Conservation (phyloP, 208 protist species). For the Acanthamoeba sp. region DNA sequence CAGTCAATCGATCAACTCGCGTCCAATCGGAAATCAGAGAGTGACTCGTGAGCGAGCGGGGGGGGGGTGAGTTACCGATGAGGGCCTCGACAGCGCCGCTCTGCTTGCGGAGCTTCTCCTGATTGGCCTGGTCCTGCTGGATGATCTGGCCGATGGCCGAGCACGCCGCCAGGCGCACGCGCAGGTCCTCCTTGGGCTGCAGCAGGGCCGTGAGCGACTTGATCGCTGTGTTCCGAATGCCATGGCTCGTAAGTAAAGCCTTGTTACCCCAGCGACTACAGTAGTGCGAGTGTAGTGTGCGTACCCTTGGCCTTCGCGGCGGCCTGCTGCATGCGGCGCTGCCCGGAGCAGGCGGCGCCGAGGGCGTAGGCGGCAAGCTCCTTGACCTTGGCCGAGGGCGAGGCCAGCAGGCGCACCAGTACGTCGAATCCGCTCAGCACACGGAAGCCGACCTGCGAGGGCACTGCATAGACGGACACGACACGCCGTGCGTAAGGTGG, state of each 20-base stretch:
- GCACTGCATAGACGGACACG: too few relatives aligned
- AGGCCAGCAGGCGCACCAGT: background rate
- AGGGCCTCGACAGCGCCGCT: background rate
- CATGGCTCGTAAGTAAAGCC: background rate
- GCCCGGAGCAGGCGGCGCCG: slow-evolving; percentile 22
- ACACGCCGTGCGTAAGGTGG: background rate
- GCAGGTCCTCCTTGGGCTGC: slow-evolving; percentile 22
- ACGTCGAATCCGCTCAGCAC: slow-evolving; percentile 42
- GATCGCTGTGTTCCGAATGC: background rate
- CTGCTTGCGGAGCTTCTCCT: slow-evolving; percentile 53
- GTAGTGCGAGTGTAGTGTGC: too few relatives aligned
- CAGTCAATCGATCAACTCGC: too few relatives aligned
- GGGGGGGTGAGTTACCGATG: background rate
- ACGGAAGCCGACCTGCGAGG: slow-evolving; percentile 54
- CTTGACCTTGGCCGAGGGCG: slow-evolving; percentile 26
- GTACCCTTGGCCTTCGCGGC: slow-evolving; percentile 29
- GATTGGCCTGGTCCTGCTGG: slow-evolving; percentile 51
- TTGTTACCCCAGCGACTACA: too few relatives aligned
- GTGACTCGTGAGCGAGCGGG: too few relatives aligned
- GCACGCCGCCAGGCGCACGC: background rate
- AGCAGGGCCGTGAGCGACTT: slow-evolving; percentile 14
- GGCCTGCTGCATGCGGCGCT: slow-evolving; percentile 53
- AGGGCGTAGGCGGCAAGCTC: slow-evolving; percentile 42
- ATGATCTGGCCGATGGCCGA: slow-evolving; percentile 32
- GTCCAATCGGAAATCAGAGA: too few relatives aligned